Percentiles rank a stretch among this genome's conserved stretches.
phyloP scores from a whole-genome alignment of 192 early-diverging fungal species.

The Podila verticillata region DNA sequence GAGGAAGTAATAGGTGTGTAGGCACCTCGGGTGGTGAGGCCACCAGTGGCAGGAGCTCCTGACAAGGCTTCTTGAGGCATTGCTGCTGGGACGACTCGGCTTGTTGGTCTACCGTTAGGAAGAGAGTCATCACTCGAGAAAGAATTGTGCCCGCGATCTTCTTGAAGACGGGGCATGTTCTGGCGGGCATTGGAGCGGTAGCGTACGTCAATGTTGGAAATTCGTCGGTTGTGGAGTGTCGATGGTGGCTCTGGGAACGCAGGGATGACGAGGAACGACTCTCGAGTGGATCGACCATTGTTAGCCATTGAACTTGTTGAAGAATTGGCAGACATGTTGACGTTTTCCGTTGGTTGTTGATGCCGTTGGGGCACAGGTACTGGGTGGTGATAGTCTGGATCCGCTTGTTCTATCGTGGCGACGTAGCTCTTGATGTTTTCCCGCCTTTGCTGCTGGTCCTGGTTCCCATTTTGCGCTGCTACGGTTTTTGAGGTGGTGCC shows the following conservation, averaged over 20 bases:
- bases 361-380: neutral
- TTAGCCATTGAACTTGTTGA: neutral
- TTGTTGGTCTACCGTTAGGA: neutral
- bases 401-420: slow-evolving; percentile 11
- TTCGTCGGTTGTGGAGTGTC: slow-evolving; percentile 41
- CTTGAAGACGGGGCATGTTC: neutral
- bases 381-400: neutral
- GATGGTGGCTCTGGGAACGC: slow-evolving; percentile 38
- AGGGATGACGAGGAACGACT: slow-evolving; percentile 27
- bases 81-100: neutral
- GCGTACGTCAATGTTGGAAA: slow-evolving; percentile 32
- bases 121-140: slow-evolving; percentile 25
- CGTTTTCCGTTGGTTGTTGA: neutral
- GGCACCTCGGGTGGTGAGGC: slow-evolving; percentile 9
- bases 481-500: neutral
- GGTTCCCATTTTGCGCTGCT: neutral
- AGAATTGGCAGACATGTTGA: neutral
- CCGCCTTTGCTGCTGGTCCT: neutral
- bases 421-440: slow-evolving; percentile 18
- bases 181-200: slow-evolving; percentile 15
- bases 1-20: slow-evolving; percentile 38
- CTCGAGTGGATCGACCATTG: neutral
- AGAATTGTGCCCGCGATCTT: slow-evolving; percentile 11
- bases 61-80: slow-evolving; percentile 20
- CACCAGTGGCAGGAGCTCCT: slow-evolving; percentile 5